Evolutionary conservation across 768 basidiomycete species (phyloP).

Genomic region (Kwoniella bestiolae): DNA sequence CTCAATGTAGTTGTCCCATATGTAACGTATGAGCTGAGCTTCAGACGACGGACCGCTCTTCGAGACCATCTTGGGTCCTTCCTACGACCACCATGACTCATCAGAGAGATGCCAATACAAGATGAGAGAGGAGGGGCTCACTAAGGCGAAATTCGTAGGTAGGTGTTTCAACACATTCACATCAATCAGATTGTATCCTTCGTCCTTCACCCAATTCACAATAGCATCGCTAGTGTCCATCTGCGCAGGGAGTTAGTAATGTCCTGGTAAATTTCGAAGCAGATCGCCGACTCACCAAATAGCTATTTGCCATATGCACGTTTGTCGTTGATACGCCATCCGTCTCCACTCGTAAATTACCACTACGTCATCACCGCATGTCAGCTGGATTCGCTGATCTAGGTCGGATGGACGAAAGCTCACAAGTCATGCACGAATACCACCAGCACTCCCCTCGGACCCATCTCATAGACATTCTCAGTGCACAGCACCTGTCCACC

Average conservation of each 20-base stretch:
- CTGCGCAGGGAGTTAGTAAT: slow-evolving; percentile 59
- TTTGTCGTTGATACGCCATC: slow-evolving; percentile 68
- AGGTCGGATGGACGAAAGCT: slow-evolving; percentile 50
- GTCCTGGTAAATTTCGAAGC: neutral
- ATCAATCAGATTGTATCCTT: slow-evolving; percentile 78
- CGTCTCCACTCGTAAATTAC: slow-evolving; percentile 84
- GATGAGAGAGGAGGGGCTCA: neutral
- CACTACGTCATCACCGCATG: slow-evolving; percentile 61
- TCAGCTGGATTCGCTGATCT: neutral
- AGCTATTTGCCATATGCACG: slow-evolving; percentile 77
- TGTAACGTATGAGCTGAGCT: slow-evolving; percentile 71
- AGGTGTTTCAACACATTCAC: slow-evolving; percentile 69
- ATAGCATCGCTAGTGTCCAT: slow-evolving; percentile 82
- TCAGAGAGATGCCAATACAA: neutral
- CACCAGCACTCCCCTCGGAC: slow-evolving; percentile 61
- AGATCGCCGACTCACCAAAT: slow-evolving; percentile 65
- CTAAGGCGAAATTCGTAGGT: slow-evolving; percentile 34
- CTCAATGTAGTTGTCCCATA: slow-evolving; percentile 98
- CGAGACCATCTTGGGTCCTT: slow-evolving; percentile 28
- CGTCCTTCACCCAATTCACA: slow-evolving; percentile 72
- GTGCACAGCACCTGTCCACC: slow-evolving; percentile 87
- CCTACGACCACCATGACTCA: neutral
- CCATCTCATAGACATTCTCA: slow-evolving; percentile 70
- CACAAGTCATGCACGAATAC: slow-evolving; percentile 96
- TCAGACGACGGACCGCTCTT: slow-evolving; percentile 39